phyloP scores from a whole-genome alignment of 1,139 yeast genomes.

The Zygosaccharomyces pseudobailii region DNA sequence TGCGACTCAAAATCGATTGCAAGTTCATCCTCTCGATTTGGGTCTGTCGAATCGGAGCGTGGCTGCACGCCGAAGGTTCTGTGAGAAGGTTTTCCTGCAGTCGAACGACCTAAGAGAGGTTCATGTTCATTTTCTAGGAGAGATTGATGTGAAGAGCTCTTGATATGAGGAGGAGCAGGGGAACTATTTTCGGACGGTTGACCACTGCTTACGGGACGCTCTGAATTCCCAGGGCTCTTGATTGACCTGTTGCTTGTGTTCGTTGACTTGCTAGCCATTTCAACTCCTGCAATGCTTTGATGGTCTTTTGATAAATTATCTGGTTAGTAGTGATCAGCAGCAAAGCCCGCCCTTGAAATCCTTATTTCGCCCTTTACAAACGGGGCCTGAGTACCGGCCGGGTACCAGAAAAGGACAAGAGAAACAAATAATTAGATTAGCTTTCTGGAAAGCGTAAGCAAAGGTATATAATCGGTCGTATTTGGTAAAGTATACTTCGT shows the following conservation, averaged over 20 bases:
- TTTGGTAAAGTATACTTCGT: neutral
- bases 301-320: neutral
- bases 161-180: constrained; percentile 1
- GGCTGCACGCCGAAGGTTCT: constrained; percentile 16
- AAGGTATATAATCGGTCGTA: neutral
- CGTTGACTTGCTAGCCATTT: constrained; percentile 14
- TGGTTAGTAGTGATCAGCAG: neutral
- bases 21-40: constrained; percentile 2
- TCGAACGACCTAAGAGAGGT: constrained; percentile 12
- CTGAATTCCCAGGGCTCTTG: constrained; percentile 15
- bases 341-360: neutral
- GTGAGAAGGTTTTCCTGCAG: constrained; percentile 16
- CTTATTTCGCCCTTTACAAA: neutral
- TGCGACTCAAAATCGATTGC: constrained; percentile 15
- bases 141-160: neutral
- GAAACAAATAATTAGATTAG: neutral
- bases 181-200: constrained; percentile 1
- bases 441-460: neutral
- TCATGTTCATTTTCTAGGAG: constrained; percentile 7
- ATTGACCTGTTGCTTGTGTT: constrained; percentile 17
- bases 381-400: neutral
- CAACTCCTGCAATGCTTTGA: neutral
- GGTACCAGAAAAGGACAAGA: neutral
- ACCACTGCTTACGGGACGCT: constrained; percentile 10
- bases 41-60: constrained; percentile 1